Conservation (phyloP, 192 early-diverging fungal genomes). For the Rhizoclosmatium globosum region DNA sequence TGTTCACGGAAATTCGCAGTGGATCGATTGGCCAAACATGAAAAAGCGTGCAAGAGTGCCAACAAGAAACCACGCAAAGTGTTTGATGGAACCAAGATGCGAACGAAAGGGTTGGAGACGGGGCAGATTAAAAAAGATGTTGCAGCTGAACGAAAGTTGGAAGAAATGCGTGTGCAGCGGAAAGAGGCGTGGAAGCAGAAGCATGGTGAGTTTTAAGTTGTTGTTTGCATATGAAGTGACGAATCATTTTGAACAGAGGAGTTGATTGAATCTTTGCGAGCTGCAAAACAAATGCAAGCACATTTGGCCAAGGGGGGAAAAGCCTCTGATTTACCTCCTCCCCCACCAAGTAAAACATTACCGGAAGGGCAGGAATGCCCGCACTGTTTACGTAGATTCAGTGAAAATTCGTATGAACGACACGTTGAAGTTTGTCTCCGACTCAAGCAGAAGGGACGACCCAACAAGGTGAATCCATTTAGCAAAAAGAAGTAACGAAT, state of each 20-base stretch:
- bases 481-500: background rate
- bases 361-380: constrained; percentile 23
- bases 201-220: background rate
- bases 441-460: constrained; percentile 24
- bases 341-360: background rate
- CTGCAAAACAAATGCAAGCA: constrained; percentile 21
- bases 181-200: constrained; percentile 31
- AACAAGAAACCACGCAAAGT: constrained; percentile 23
- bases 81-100: constrained; percentile 24
- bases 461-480: constrained; percentile 7
- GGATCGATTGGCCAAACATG: constrained; percentile 26
- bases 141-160: constrained; percentile 15
- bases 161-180: constrained; percentile 14
- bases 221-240: background rate
- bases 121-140: background rate
- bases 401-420: constrained; percentile 17
- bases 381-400: constrained; percentile 35
- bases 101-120: constrained; percentile 29
- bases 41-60: constrained; percentile 19
- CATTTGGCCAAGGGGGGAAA: constrained; percentile 12
- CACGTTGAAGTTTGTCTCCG: constrained; percentile 30
- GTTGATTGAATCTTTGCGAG: constrained; percentile 18
- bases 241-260: constrained; percentile 13
- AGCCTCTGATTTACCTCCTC: constrained; percentile 14
- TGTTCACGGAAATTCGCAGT: constrained; percentile 20